Base-by-base conservation (phyloP, 352 stramenopile genomes). In the Phytopythium montanum region DNA sequence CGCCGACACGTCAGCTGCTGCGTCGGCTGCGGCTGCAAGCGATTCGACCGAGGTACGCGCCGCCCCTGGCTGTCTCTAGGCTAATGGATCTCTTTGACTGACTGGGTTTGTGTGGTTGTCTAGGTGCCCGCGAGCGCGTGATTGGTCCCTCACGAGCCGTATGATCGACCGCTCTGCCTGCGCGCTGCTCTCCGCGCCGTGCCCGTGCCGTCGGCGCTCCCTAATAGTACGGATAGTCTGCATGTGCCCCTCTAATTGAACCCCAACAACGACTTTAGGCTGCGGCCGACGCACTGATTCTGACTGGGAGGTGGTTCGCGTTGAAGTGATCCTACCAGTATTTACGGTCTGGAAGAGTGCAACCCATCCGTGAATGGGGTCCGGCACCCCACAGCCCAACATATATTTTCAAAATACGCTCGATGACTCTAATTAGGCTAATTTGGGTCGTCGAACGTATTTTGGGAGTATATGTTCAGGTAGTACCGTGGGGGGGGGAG, bases 161-260 rank as follows among this genome's bases (percentile, higher is more conserved):
- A 21, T 38, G 19, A 55, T 39, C 49, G 23, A 16, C 19, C 33
- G 33, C 33, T 12, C 33, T 38, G 33, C 33, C 8, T 4, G 29
- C 29, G 29, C 29, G 29, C 29, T 9, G 29, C 33, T 12, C 33
- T 38, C 33, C 33, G 38, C 38, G 38, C 18, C 21, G 38, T 44
- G 38, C 38, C 39, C 4, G 44, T 21, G 44, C 28, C 45, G 45
- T 36, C 25, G 21, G 2, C 12, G 13, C 25, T 52, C 45, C 25
- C 45, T 52, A 52, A 52, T 52, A 52, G 45, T 52, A 52, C 31
- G 45, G 45, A 52, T 52, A 52, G 45, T 52, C 26, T 52, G 45
- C 44, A 33, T 21, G 25, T 51, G n/a, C 44, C n/a, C 16, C 8
- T n/a, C 25, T 29, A 52, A 52, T 36, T 52, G 45, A 34, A 52